These are phyloP conservation scores for Paratinospora sagittata DNA, from an alignment of 164 flowering plant species.

Conservation along the genomic window DNA sequence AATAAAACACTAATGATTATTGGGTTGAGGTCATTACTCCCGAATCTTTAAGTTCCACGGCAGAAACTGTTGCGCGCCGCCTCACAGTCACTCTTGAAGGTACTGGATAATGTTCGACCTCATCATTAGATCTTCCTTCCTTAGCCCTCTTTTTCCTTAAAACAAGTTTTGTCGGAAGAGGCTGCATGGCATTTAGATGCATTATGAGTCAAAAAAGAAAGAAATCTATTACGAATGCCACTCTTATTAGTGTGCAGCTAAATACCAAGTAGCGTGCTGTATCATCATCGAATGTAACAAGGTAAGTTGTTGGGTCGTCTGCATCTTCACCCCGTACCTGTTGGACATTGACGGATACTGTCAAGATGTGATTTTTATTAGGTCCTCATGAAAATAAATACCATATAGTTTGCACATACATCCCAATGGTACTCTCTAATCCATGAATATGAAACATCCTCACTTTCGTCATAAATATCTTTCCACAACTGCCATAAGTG, in stretches of 20 bases:
- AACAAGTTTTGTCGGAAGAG: slow-evolving; percentile 80
- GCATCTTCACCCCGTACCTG: slow-evolving; percentile 87
- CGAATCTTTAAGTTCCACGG: slow-evolving; percentile 46
- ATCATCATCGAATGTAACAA: slow-evolving; percentile 69
- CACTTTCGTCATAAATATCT: slow-evolving; percentile 74
- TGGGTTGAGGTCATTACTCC: slow-evolving; percentile 29
- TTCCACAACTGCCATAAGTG: slow-evolving; percentile 58
- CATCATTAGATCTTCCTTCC: slow-evolving; percentile 75
- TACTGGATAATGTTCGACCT: slow-evolving; percentile 73
- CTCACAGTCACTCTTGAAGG: slow-evolving; percentile 79
- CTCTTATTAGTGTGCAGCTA: background rate
- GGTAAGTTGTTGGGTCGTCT: slow-evolving; percentile 71
- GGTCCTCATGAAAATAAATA: slow-evolving; percentile 13
- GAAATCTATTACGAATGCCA: background rate
- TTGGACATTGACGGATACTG: slow-evolving; percentile 10
- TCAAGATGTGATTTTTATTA: background rate
- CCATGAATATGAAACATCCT: slow-evolving; percentile 79
- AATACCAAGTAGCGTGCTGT: slow-evolving; percentile 82
- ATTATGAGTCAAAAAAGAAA: slow-evolving; percentile 7
- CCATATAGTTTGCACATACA: slow-evolving; percentile 44
- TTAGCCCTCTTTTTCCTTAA: slow-evolving; percentile 75
- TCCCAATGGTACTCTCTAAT: slow-evolving; percentile 92
- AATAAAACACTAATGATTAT: slow-evolving; percentile 1
- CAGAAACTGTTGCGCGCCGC: slow-evolving; percentile 45
- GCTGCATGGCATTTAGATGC: slow-evolving; percentile 43